Conservation (phyloP, 495 filamentous ascomycete genomes). For the Peziza echinospora region DNA sequence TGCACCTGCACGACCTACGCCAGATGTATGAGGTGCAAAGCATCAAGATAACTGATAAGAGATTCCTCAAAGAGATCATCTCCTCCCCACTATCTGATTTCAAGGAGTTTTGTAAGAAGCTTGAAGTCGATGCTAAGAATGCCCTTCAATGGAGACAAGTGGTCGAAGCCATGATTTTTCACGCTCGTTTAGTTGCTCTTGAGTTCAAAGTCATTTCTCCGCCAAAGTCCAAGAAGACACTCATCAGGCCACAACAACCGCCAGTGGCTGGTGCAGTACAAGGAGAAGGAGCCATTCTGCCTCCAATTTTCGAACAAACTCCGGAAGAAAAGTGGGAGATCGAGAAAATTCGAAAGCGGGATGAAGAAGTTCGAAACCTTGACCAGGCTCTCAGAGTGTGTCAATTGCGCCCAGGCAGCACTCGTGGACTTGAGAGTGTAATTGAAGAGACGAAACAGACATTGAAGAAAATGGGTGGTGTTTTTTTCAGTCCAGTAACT, state of each 20-base stretch:
- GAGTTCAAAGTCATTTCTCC: constrained; percentile 2
- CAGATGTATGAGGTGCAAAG: background rate
- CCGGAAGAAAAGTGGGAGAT: background rate
- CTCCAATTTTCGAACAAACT: constrained; percentile 1
- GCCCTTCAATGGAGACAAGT: constrained; percentile 7
- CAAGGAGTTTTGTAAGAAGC: constrained; percentile 3
- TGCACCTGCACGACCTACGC: constrained; percentile 1
- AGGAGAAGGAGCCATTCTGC: background rate
- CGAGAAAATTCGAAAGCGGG: background rate
- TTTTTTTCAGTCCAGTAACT: constrained; percentile 21
- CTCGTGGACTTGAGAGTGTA: constrained; percentile 15
- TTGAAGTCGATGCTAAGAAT: background rate
- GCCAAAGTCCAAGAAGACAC: too few relatives aligned
- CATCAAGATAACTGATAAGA: background rate
- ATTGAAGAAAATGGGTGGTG: constrained; percentile 11
- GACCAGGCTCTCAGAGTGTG: background rate
- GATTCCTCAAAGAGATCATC: background rate
- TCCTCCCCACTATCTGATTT: background rate
- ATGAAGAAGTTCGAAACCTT: too few relatives aligned
- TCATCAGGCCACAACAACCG: too few relatives aligned
- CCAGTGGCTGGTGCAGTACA: background rate
- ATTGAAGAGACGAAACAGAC: constrained; percentile 21
- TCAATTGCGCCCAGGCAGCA: constrained; percentile 3
- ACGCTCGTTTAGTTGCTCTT: constrained; percentile 21
- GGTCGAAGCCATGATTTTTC: constrained; percentile 20